Percentiles rank a stretch among this genome's conserved stretches.
These are phyloP conservation scores for Conidiobolus incongruus DNA, from an alignment of 371 early-diverging fungal genomes.

Conservation along the genomic window DNA sequence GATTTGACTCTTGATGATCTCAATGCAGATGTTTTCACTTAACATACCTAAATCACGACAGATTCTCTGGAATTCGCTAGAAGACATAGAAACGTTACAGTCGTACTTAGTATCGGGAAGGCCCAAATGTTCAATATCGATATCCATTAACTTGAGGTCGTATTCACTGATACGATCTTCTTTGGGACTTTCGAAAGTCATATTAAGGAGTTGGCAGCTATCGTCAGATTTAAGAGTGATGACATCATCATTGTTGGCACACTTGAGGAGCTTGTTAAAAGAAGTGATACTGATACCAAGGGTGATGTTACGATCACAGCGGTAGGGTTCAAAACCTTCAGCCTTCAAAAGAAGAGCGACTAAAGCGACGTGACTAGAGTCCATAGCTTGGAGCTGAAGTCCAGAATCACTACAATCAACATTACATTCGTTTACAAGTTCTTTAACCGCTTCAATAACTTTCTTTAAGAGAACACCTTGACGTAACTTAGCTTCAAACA, in stretches of 20 bases:
- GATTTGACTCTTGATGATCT: slow-evolving; percentile 81
- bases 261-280: slow-evolving; percentile 84
- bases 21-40: slow-evolving; percentile 73
- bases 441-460: slow-evolving; percentile 91
- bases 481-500: slow-evolving; percentile 59
- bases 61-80: slow-evolving; percentile 79
- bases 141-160: slow-evolving; percentile 92
- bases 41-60: slow-evolving; percentile 70
- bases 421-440: slow-evolving; percentile 91
- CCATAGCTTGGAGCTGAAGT: slow-evolving; percentile 97
- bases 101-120: slow-evolving; percentile 90
- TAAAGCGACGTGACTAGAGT: slow-evolving; percentile 92
- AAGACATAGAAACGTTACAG: slow-evolving; percentile 69
- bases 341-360: slow-evolving; percentile 71
- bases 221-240: slow-evolving; percentile 81
- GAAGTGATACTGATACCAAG: slow-evolving; percentile 77
- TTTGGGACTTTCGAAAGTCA: slow-evolving; percentile 70
- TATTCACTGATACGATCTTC: slow-evolving; percentile 77
- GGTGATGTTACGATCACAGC: slow-evolving; percentile 82
- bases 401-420: slow-evolving; percentile 94
- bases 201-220: slow-evolving; percentile 50
- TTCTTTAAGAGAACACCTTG: slow-evolving; percentile 68
- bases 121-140: slow-evolving; percentile 87
- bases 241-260: slow-evolving; percentile 80
- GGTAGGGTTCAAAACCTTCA: slow-evolving; percentile 85